Evolutionary conservation across 1,284 basidiomycete genomes (phyloP), one percentile per base, ranked within the genome.

Genomic region (Cryptococcus sp.): DNA sequence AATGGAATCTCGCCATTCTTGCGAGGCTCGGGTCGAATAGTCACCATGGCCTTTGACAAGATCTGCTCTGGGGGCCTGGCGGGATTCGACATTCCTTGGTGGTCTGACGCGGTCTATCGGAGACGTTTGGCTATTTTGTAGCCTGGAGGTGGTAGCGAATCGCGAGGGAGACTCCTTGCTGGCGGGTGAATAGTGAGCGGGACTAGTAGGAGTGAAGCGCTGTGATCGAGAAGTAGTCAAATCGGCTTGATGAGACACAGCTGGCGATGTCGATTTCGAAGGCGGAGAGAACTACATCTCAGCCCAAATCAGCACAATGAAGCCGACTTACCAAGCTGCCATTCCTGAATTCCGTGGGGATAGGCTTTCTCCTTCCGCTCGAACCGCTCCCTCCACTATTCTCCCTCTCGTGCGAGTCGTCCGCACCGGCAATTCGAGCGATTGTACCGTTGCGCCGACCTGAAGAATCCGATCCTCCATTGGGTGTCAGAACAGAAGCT

Each of bases 301-400:
- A 31, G 36, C 28, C 2, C 22, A 23, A 39, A 16, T 39, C 36
- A 39, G 14, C 16, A 14, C 4, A 16, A 39, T 39, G 14, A 5
- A 4, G 16, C 5, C 4, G 4, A 57, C 67, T 52, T 46, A 72
- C 69, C 36, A 67, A 48, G 16, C 62, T 49, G 14, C 56, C 63
- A 40, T 58, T 54, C 21, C 65, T 55, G 44, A 71, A 73, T 22
- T 71, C 67, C 7, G 57, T 31, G 0, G 70, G 70, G 5, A 73
- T 51, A 4, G 59, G 55, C 34, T 65, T 65, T 41, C 69, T 48
- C 18, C 50, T 54, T 43, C 58, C 54, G 24, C 59, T 64, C 3
- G 60, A 56, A 13, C 46, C 48, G 42, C 62, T 64, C n/a, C 64
- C 60, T 9, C 63, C 61, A 41, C 63, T 64, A 16, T 53, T 40